Base-by-base conservation (phyloP, 192 early-diverging fungal genomes). In the Irineochytrium annulatum region DNA sequence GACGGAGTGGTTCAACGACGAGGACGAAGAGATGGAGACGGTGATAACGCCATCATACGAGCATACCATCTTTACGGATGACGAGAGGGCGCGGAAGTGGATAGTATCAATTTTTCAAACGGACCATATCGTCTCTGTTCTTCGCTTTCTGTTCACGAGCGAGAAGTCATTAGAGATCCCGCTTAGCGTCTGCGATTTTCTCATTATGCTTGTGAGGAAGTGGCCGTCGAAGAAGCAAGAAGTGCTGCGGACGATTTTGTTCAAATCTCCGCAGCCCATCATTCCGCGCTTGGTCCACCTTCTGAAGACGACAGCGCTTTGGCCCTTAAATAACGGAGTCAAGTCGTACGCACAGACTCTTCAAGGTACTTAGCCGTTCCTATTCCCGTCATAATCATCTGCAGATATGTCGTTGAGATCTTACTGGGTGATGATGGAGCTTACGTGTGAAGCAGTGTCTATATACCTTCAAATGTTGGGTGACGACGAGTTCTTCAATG, bases 401-500 rank as follows among this genome's bases (percentile, higher is more conserved):
- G 52, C 55, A n/a, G 81, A 85, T 37, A 44, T 69, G 3, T 6
- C 17, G 2, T 68, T 72, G 52, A 43, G 68, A 8, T 63, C 63
- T 4, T 69, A 82, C 29, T 91, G 86, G 87, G 63, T 62, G 8
- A 52, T 86, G 16, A 57, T 93, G 20, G 75, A 82, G 16, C 71
- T 94, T 6, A 59, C 93, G 17, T 83, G 85, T 43, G 91, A 94
- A 59, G 60, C 89, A 3, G 82, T 89, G 48, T 82, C 78, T 65
- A 77, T 83, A 28, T 70, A 87, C 65, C 62, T 97, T 11, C 68
- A 87, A 51, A 92, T 88, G 0, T 80, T 91, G 39, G 88, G 88
- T 13, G 95, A 97, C 69, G 87, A 92, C 48, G 93, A 97, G 70
- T 82, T 95, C 60, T 86, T 89, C 59, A 75, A 83, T 27, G 32